These are phyloP conservation scores for Pelagophyceae sp. DNA, from an alignment of 352 stramenopile species.

Conservation along the genomic window DNA sequence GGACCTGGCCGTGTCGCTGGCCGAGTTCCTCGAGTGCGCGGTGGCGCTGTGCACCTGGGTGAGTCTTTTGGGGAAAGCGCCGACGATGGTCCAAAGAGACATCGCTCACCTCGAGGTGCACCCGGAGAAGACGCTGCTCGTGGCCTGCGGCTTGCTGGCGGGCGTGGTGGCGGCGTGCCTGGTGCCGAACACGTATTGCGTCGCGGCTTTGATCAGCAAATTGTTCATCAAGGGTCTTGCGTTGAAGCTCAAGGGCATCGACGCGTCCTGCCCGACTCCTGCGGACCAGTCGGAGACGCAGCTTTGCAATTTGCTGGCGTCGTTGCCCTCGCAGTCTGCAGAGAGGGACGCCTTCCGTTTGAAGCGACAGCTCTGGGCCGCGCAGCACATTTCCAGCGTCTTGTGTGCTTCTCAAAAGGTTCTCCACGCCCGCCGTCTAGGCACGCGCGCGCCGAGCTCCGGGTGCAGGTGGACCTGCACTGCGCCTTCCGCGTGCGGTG, in stretches of 20 bases:
- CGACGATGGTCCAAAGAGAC: no score
- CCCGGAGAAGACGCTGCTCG: background rate
- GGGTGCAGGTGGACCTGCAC: background rate
- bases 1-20: background rate
- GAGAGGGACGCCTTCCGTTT: background rate
- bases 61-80: no score
- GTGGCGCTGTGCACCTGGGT: conserved; percentile 3
- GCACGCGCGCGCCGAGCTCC: background rate
- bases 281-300: background rate
- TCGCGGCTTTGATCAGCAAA: background rate
- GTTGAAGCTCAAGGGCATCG: background rate
- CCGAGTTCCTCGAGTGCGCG: background rate
- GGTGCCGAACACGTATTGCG: background rate
- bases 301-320: background rate
- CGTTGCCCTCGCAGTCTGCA: background rate
- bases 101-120: no score
- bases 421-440: no score
- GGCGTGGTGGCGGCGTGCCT: background rate
- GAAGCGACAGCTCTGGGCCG: background rate
- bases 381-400: no score
- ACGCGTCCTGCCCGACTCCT: background rate
- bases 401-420: no score
- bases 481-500: conserved; percentile 9
- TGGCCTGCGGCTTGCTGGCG: background rate
- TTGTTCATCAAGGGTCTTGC: background rate